phyloP scores from a whole-genome alignment of 441 rosid genomes.

The Populus hybrid region DNA sequence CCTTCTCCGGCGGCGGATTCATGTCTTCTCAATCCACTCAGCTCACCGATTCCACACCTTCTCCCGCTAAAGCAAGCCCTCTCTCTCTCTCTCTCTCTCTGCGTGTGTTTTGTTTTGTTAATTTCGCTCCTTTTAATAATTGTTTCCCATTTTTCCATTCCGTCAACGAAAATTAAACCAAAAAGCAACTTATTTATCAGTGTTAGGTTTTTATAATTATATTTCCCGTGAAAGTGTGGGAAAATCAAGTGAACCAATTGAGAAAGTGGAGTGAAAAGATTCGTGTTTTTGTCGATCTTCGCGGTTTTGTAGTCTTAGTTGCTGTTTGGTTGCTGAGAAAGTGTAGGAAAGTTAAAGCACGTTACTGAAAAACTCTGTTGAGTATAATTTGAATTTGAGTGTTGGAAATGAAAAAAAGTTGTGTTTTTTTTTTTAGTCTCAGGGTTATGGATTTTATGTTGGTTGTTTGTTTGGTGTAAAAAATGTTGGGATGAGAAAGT shows the following conservation, averaged over 20 bases:
- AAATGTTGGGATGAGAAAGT: neutral
- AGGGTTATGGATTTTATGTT: neutral
- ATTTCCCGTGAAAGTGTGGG: too few species aligned
- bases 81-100: neutral
- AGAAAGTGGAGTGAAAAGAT: too few species aligned
- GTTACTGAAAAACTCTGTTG: too few species aligned
- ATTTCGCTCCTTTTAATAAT: neutral
- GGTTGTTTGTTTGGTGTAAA: neutral
- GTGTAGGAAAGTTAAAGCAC: too few species aligned
- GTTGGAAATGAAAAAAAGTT: neutral
- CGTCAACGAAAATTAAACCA: too few species aligned
- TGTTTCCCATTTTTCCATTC: neutral
- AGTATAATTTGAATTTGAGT: neutral
- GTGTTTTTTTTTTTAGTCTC: neutral
- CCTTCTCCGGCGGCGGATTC: conserved; percentile 62
- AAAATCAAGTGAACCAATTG: too few species aligned
- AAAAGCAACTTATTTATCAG: too few species aligned
- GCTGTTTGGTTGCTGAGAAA: conserved; percentile 6
- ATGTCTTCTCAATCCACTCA: conserved; percentile 61
- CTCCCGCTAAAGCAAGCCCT: conserved; percentile 48
- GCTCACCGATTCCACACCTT: conserved; percentile 40
- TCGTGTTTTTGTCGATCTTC: too few species aligned
- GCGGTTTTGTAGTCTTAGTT: too few species aligned
- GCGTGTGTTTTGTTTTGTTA: neutral
- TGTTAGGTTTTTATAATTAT: too few species aligned